A percentile compares a stretch with the other conserved stretches of the same genome.
These are phyloP conservation scores for Astraeus odoratus DNA, from an alignment of 768 basidiomycete genomes.

Conservation along the genomic window DNA sequence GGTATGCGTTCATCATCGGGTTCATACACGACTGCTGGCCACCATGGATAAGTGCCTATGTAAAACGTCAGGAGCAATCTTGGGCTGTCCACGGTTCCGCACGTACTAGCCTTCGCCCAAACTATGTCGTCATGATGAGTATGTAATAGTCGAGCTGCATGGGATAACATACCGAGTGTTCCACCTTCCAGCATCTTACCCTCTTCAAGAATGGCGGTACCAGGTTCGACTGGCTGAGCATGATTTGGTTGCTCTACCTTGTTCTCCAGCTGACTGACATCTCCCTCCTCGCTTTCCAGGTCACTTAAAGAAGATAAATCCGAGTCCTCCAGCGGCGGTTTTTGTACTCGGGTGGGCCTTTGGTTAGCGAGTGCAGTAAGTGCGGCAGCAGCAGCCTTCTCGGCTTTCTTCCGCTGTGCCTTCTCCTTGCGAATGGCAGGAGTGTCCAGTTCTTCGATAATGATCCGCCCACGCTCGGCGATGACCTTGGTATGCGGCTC, in stretches of 20 bases:
- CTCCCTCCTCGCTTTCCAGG: slow-evolving; percentile 27
- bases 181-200: slow-evolving; percentile 42
- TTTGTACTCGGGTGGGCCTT: slow-evolving; percentile 4
- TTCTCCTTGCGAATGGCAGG: slow-evolving; percentile 61
- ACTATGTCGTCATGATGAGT: slow-evolving; percentile 37
- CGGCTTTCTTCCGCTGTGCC: slow-evolving; percentile 39
- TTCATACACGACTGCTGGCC: slow-evolving; percentile 75
- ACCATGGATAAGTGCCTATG: slow-evolving; percentile 78
- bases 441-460: slow-evolving; percentile 69
- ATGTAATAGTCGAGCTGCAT: background rate
- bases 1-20: slow-evolving; percentile 57
- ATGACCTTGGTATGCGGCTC: slow-evolving; percentile 26
- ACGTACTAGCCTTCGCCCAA: slow-evolving; percentile 75
- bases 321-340: slow-evolving; percentile 27
- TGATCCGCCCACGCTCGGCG: slow-evolving; percentile 41
- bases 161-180: slow-evolving; percentile 48
- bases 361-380: slow-evolving; percentile 1
- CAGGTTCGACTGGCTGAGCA: slow-evolving; percentile 20
- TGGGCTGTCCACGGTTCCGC: background rate
- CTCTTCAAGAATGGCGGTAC: slow-evolving; percentile 27
- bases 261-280: slow-evolving; percentile 7
- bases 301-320: slow-evolving; percentile 44
- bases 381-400: slow-evolving; percentile 23
- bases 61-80: slow-evolving; percentile 4
- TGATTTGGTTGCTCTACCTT: slow-evolving; percentile 6